Evolutionary conservation across 2,329 filamentous ascomycete species (phyloP).

Genomic region (Epichloe typhina): DNA sequence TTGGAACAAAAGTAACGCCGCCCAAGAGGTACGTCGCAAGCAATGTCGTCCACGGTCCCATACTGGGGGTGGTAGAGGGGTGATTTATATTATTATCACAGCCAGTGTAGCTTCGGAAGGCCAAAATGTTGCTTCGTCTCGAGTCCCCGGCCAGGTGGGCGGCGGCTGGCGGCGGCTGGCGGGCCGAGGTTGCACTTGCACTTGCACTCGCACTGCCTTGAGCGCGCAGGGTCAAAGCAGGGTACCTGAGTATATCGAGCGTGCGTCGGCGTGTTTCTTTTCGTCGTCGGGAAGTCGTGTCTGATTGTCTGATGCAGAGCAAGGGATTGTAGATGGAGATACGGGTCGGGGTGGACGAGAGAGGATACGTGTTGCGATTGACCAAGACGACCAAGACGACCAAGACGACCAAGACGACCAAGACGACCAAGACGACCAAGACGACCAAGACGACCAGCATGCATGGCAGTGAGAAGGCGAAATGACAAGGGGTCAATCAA

Average conservation of each 20-base stretch:
- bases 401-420: background rate
- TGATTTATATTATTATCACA: background rate
- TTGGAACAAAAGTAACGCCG: conserved; percentile 80
- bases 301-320: background rate
- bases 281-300: background rate
- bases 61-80: conserved; percentile 13
- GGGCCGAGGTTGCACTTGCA: background rate
- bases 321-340: background rate
- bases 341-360: background rate
- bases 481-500: background rate
- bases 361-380: conserved; percentile 1
- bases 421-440: background rate
- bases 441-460: background rate
- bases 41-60: conserved; percentile 43
- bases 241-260: background rate
- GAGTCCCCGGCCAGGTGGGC: background rate
- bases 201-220: background rate
- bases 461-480: conserved; percentile 2
- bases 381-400: background rate
- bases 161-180: background rate
- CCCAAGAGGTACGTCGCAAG: conserved; percentile 71
- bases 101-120: background rate
- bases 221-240: background rate
- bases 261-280: background rate
- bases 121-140: background rate